These are phyloP conservation scores for Scorias spongiosa DNA, from an alignment of 2,329 filamentous ascomycete genomes.

Conservation along the genomic window DNA sequence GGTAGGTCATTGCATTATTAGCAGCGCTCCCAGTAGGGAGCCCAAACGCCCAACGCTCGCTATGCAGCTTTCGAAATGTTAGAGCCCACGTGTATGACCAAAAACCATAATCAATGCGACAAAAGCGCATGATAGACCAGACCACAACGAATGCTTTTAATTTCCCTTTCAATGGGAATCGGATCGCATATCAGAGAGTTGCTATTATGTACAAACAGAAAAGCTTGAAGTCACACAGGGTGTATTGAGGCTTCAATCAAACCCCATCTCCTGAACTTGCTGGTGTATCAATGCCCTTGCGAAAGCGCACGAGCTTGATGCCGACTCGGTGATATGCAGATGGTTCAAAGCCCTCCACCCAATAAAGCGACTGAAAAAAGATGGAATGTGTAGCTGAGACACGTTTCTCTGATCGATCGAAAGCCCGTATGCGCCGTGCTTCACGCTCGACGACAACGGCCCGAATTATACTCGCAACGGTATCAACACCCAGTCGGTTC, in stretches of 20 bases:
- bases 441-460: constrained; percentile 30
- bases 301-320: constrained; percentile 17
- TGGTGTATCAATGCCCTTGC: constrained; percentile 11
- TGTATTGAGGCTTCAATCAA: too few species aligned
- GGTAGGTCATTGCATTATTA: too few species aligned
- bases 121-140: too few species aligned
- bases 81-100: too few species aligned
- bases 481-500: constrained; percentile 24
- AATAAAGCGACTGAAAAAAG: constrained; percentile 14
- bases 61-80: background rate
- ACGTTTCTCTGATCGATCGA: constrained; percentile 2
- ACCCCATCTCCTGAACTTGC: background rate
- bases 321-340: constrained; percentile 23
- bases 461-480: constrained; percentile 25
- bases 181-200: too few species aligned
- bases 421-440: constrained; percentile 15
- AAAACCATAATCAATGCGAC: too few species aligned
- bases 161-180: too few species aligned
- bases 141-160: too few species aligned
- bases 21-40: background rate
- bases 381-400: constrained; percentile 1
- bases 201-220: too few species aligned
- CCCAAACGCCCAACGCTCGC: background rate
- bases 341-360: constrained; percentile 23
- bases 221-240: too few species aligned